A percentile compares a stretch with the other conserved stretches of the same genome.
Conservation (phyloP, 495 filamentous ascomycete species). For the Aspergillus conjunctus region DNA sequence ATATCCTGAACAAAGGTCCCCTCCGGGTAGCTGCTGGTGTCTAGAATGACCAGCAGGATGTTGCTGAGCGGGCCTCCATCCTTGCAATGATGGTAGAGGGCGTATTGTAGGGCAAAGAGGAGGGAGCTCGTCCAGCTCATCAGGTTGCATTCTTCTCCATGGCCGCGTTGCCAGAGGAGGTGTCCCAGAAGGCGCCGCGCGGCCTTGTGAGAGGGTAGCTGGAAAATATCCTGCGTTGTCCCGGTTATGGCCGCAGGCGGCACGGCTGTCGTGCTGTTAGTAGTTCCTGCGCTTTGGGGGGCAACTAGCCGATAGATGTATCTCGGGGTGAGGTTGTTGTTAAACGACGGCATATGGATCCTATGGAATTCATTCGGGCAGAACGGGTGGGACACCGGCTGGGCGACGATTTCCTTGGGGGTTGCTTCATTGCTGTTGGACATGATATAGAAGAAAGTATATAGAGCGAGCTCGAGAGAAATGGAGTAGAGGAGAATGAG, state of each 20-base stretch:
- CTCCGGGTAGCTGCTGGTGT: conserved; percentile 30
- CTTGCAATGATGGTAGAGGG: conserved; percentile 28
- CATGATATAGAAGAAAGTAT: too few species aligned
- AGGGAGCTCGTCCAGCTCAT: conserved; percentile 44
- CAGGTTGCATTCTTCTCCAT: conserved; percentile 28
- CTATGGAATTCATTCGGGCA: background rate
- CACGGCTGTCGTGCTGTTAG: background rate
- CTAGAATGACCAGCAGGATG: conserved; percentile 35
- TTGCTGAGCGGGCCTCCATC: conserved; percentile 18
- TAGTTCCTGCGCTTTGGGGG: background rate
- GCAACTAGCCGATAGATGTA: conserved; percentile 16
- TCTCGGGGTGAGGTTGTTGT: conserved; percentile 4
- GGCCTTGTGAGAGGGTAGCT: background rate
- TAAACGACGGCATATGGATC: conserved; percentile 3
- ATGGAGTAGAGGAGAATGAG: too few species aligned
- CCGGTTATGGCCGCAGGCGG: background rate
- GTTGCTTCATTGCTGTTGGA: too few species aligned
- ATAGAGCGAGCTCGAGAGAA: too few species aligned
- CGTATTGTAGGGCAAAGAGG: conserved; percentile 39
- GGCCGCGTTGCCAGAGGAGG: conserved; percentile 29
- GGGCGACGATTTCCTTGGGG: too few species aligned
- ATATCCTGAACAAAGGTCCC: conserved; percentile 37
- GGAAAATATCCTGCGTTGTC: conserved; percentile 13
- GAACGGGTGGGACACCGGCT: background rate
- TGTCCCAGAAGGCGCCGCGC: conserved; percentile 27